Percentiles rank a stretch among this genome's conserved stretches.
These are phyloP conservation scores for Wallacemonas sp. DNA, from an alignment of 208 protist species.

Conservation along the genomic window DNA sequence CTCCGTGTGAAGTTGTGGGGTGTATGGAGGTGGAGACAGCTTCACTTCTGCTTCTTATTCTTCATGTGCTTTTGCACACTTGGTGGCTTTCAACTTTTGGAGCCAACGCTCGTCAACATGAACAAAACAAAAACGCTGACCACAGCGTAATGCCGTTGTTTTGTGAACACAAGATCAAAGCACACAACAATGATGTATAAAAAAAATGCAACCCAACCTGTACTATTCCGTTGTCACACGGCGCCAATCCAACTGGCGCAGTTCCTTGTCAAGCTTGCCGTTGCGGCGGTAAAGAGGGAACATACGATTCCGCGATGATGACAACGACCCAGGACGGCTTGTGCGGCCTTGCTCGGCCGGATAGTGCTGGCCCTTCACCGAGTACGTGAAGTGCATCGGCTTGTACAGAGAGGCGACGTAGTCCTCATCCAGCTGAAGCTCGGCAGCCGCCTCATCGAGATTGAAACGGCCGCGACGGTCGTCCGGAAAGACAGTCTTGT, in stretches of 20 bases:
- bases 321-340: slow-evolving; percentile 68
- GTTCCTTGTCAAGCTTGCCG: slow-evolving; percentile 50
- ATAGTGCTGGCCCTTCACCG: slow-evolving; percentile 78
- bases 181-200: slow-evolving; percentile 7
- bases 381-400: slow-evolving; percentile 80
- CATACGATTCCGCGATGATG: slow-evolving; percentile 61
- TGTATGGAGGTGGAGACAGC: too few relatives aligned
- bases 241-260: slow-evolving; percentile 51
- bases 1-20: too few relatives aligned
- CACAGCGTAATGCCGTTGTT: too few relatives aligned
- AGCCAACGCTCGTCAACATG: too few relatives aligned
- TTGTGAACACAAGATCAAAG: not conserved
- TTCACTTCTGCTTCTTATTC: too few relatives aligned
- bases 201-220: not conserved
- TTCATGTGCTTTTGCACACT: too few relatives aligned
- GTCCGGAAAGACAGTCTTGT: slow-evolving; percentile 46
- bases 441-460: slow-evolving; percentile 71
- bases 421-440: slow-evolving; percentile 72
- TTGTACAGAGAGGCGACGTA: slow-evolving; percentile 85
- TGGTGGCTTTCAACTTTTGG: too few relatives aligned
- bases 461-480: slow-evolving; percentile 86
- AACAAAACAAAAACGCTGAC: too few relatives aligned
- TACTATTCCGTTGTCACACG: slow-evolving; percentile 70
- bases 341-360: slow-evolving; percentile 75
- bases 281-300: slow-evolving; percentile 80